Evolutionary conservation across 2,329 filamentous ascomycete genomes (phyloP).

Genomic region (Colletotrichum tanaceti): DNA sequence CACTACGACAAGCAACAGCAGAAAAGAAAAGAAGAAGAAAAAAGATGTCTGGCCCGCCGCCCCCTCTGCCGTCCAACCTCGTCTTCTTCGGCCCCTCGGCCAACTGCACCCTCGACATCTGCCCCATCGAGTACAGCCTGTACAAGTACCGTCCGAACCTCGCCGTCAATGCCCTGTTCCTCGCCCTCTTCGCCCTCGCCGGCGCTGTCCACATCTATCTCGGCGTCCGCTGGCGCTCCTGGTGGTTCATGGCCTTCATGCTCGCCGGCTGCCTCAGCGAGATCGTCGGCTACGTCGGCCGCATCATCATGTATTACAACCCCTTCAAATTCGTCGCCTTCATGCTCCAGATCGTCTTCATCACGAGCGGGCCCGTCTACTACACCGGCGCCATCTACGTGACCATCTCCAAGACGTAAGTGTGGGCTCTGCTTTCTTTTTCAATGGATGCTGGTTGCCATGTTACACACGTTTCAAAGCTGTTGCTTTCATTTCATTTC

Average conservation of each 20-base stretch:
- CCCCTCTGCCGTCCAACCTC: conserved; percentile 37
- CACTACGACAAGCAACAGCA: conserved; percentile 1
- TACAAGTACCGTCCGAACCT: conserved; percentile 61
- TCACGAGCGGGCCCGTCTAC: conserved; percentile 62
- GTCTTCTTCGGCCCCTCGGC: conserved; percentile 57
- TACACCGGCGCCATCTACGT: conserved; percentile 75
- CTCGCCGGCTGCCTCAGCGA: conserved; percentile 67
- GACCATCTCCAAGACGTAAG: conserved; percentile 61
- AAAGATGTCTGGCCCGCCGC: conserved; percentile 42
- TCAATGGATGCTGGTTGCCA: neutral
- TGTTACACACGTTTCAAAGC: neutral
- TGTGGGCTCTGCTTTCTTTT: neutral
- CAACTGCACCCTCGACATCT: conserved; percentile 63
- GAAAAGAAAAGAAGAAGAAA: too few relatives aligned
- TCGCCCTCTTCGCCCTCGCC: conserved; percentile 58
- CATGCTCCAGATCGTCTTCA: conserved; percentile 73
- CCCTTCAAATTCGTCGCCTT: conserved; percentile 70
- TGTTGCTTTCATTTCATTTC: neutral
- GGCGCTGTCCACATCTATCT: conserved; percentile 59
- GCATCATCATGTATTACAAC: conserved; percentile 67
- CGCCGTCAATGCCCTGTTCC: conserved; percentile 55
- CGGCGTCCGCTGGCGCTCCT: conserved; percentile 60
- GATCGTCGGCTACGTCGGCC: conserved; percentile 71
- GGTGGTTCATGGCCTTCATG: conserved; percentile 64
- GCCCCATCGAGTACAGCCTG: conserved; percentile 58